Evolutionary conservation across 768 basidiomycete genomes (phyloP).

Genomic region (Guyanaporus albipodus): DNA sequence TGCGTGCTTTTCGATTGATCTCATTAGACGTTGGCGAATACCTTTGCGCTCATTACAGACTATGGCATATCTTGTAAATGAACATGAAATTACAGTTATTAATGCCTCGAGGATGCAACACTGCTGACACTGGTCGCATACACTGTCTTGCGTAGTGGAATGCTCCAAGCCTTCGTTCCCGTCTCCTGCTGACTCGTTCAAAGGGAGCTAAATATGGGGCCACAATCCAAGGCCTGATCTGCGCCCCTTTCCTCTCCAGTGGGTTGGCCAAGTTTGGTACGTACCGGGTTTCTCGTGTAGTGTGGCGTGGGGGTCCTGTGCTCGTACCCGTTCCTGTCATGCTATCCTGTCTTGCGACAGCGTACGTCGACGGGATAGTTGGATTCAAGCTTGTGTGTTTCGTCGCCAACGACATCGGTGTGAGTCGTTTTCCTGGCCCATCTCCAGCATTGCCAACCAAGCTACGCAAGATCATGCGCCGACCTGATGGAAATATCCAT

Average conservation of each 20-base stretch:
- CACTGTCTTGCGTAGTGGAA: too few relatives aligned
- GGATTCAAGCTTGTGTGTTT: conserved; percentile 55
- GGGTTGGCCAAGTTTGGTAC: conserved; percentile 26
- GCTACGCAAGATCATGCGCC: too few relatives aligned
- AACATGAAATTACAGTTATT: too few relatives aligned
- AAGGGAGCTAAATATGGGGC: conserved; percentile 45
- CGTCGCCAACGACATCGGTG: conserved; percentile 63
- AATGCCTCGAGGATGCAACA: too few relatives aligned
- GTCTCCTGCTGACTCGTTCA: neutral
- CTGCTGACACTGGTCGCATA: too few relatives aligned
- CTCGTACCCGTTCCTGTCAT: conserved; percentile 53
- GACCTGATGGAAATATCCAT: neutral
- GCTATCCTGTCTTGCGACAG: conserved; percentile 45
- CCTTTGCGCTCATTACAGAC: too few relatives aligned
- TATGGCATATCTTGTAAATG: too few relatives aligned
- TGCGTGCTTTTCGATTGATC: too few relatives aligned
- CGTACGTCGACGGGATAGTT: conserved; percentile 44
- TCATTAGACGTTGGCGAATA: too few relatives aligned
- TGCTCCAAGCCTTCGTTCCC: too few relatives aligned
- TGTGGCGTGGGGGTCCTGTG: conserved; percentile 42
- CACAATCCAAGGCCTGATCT: conserved; percentile 19
- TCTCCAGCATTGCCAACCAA: too few relatives aligned
- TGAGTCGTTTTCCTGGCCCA: conserved; percentile 28
- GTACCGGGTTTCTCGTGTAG: conserved; percentile 32
- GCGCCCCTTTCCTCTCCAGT: conserved; percentile 22